Conservation (phyloP, 371 early-diverging fungal species). For the Mucor saturninus region DNA sequence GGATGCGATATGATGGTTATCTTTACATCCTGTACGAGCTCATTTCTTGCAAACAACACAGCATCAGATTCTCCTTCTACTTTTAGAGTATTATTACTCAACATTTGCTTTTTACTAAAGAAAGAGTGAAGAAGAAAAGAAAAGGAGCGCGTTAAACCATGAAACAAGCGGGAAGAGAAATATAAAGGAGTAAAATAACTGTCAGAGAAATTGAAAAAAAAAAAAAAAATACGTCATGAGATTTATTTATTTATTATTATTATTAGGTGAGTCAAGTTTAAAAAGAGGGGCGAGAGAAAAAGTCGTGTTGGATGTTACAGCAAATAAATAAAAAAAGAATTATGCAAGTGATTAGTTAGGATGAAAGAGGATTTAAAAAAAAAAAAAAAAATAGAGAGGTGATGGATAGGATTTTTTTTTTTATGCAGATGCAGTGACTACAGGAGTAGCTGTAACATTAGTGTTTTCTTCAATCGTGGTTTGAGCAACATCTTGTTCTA, state of each 20-base stretch:
- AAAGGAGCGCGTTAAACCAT: not conserved
- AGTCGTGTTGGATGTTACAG: not conserved
- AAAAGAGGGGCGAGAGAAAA: not conserved
- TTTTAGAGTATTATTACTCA: not conserved
- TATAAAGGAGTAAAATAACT: not conserved
- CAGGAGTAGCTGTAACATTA: slow-evolving; percentile 17
- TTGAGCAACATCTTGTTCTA: slow-evolving; percentile 10
- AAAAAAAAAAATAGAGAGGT: not conserved
- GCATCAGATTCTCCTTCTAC: slow-evolving; percentile 13
- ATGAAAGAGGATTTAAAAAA: not conserved
- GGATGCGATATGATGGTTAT: slow-evolving; percentile 73
- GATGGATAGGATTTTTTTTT: slow-evolving; percentile 3
- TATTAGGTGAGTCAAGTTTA: not conserved
- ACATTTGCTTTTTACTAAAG: not conserved
- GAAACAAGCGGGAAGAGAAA: slow-evolving; percentile 7
- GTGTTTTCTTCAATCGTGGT: slow-evolving; percentile 26
- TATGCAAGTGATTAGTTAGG: not conserved
- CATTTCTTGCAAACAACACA: slow-evolving; percentile 17
- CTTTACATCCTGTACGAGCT: slow-evolving; percentile 53
- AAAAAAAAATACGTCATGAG: slow-evolving; percentile 4
- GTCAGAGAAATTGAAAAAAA: not conserved
- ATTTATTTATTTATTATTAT: slow-evolving; percentile 2
- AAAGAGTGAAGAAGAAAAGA: not conserved
- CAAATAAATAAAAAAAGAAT: not conserved
- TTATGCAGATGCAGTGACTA: slow-evolving; percentile 41